A percentile compares a stretch with the other conserved stretches of the same genome.
phyloP scores from a whole-genome alignment of 2,329 filamentous ascomycete genomes.

The Pyricularia pennisetigena region DNA sequence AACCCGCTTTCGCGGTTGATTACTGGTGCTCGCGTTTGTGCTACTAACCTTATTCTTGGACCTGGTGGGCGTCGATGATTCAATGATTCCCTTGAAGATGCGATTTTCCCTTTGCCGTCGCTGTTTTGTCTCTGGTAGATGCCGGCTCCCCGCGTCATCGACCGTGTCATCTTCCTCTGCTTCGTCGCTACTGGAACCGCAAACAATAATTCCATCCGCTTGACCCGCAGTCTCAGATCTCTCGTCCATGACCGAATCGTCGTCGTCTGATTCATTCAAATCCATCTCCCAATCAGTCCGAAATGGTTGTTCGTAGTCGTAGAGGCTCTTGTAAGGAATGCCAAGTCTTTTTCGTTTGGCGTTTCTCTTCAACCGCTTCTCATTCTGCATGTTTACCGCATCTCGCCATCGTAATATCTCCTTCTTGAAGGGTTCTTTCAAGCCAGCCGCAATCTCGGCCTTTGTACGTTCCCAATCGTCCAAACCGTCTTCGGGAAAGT shows the following conservation, averaged over 20 bases:
- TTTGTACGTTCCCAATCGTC: background rate
- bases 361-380: constrained; percentile 23
- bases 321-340: constrained; percentile 16
- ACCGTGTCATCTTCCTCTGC: background rate
- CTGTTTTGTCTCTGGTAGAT: background rate
- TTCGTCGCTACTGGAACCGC: background rate
- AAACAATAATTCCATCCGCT: background rate
- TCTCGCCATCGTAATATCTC: background rate
- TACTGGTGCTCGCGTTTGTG: background rate
- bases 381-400: background rate
- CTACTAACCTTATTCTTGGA: background rate
- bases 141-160: background rate
- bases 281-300: background rate
- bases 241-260: constrained; percentile 3
- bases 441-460: background rate
- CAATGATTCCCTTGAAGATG: constrained; percentile 9
- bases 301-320: background rate
- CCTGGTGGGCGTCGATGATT: background rate
- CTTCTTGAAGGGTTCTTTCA: background rate
- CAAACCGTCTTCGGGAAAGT: constrained; percentile 3
- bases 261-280: background rate
- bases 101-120: constrained; percentile 3
- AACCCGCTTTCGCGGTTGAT: background rate
- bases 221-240: background rate
- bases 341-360: constrained; percentile 28